Base-by-base conservation (phyloP, 2,329 filamentous ascomycete species). In the Penicillium freii region DNA sequence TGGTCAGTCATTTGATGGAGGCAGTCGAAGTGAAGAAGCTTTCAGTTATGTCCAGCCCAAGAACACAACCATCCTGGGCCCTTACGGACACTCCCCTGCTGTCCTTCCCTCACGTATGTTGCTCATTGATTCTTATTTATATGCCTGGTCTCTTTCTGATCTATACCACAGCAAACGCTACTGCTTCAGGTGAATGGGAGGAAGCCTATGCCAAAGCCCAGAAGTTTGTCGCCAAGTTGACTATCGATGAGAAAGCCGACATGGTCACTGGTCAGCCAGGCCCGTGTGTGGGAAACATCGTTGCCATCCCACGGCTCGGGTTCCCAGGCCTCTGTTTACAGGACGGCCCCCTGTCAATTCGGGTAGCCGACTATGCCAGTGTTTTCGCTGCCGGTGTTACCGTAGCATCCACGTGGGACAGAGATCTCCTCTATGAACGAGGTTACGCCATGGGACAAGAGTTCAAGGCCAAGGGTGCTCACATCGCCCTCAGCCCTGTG, bases 351-450 rank as follows among this genome's bases (percentile, higher is more conserved):
- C 52, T 68, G 47, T 88, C 89, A 23, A 78, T 92, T 21, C 83
- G 87, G 7, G 82, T 83, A 17, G 84, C 86, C 3, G 87, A 90
- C 62, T 85, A 89, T 60, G 83, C 86, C 44, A 90, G 88, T 1
- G 87, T 85, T 0, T 92, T 92, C 63, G 87, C 88, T 1, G 83
- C 87, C 15, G 89, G 89, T 36, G 87, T 92, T 60, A 90, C 87
- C 0, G 82, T 81, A 1, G 88, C 87, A 21, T 86, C 87, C 1
- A 73, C 72, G 8, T 87, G 84, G 84, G 83, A 86, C 57, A 75
- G 72, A 49, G 77, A 81, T 4, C 64, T 87, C 57, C 81, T 84
- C 0, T 81, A 84, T 52, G 71, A 78, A 46, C 73, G 84, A 39
- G 85, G 77, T 0, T 71, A 76, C 10, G 79, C 79, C 44, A 81